phyloP scores from a whole-genome alignment of 2,329 filamentous ascomycete species.

The Myriosclerotinia curreyana region DNA sequence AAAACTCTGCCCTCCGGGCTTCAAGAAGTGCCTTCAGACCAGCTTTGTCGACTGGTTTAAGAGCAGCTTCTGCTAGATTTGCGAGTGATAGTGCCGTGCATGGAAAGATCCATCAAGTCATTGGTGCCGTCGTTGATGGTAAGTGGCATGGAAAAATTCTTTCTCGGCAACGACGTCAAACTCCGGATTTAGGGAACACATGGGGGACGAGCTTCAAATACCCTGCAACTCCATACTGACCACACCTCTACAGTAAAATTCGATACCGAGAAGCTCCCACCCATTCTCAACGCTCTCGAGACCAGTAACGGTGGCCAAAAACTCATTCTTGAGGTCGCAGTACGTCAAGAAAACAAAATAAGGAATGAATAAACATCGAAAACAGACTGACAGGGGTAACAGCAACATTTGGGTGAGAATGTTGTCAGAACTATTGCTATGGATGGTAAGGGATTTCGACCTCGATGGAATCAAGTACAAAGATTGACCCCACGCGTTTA shows the following conservation, averaged over 20 bases:
- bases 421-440: constrained; percentile 99
- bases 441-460: constrained; percentile 70
- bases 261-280: constrained; percentile 85
- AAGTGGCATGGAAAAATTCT: constrained; percentile 50
- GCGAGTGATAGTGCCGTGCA: constrained; percentile 57
- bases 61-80: constrained; percentile 49
- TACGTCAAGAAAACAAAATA: constrained; percentile 51
- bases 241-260: constrained; percentile 76
- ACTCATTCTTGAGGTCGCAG: constrained; percentile 93
- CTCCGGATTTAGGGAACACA: constrained; percentile 27
- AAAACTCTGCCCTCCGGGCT: constrained; percentile 59
- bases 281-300: constrained; percentile 96
- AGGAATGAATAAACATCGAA: constrained; percentile 24
- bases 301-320: constrained; percentile 90
- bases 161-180: constrained; percentile 32
- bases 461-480: constrained; percentile 23
- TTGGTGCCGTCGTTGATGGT: constrained; percentile 99
- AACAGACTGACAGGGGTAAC: constrained; percentile 42
- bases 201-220: constrained; percentile 24
- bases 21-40: constrained; percentile 58
- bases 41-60: constrained; percentile 53
- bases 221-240: constrained; percentile 31
- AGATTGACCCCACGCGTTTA: constrained; percentile 32
- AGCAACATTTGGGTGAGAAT: constrained; percentile 99
- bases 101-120: constrained; percentile 78